Evolutionary conservation across 768 basidiomycete genomes (phyloP).

Genomic region (Myochromella boudieri): DNA sequence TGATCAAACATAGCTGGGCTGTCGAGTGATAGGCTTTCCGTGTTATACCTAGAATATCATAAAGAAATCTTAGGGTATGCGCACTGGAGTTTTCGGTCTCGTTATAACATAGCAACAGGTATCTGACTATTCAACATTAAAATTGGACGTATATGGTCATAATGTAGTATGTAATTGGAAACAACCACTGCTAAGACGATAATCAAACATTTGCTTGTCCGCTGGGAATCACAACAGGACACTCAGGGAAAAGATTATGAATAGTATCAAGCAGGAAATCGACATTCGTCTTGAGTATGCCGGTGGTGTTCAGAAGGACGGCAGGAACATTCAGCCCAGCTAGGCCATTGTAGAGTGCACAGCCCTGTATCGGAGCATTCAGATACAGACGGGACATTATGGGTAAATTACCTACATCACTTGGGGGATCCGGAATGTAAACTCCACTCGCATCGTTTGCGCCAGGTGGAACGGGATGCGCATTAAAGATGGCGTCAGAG

Average conservation of each 20-base stretch:
- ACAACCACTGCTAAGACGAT: too few species aligned
- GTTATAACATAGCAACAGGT: too few species aligned
- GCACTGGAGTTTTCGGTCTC: too few species aligned
- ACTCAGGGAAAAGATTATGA: slow-evolving; percentile 8
- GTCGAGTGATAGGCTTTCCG: too few species aligned
- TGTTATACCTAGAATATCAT: too few species aligned
- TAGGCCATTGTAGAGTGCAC: slow-evolving; percentile 8
- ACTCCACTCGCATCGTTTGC: slow-evolving; percentile 10
- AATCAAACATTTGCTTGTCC: slow-evolving; percentile 3
- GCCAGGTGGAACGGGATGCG: slow-evolving; percentile 11
- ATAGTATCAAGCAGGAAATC: slow-evolving; percentile 14
- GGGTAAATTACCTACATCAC: not conserved
- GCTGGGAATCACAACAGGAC: slow-evolving; percentile 7
- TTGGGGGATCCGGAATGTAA: slow-evolving; percentile 8
- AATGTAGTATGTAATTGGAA: too few species aligned
- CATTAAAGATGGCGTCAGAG: not conserved
- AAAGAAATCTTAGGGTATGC: too few species aligned
- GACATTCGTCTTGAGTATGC: slow-evolving; percentile 15
- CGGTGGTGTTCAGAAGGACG: slow-evolving; percentile 15
- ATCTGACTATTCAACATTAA: too few species aligned
- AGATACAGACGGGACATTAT: not conserved
- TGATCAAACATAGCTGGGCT: too few species aligned
- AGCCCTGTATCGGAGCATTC: not conserved
- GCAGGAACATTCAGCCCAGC: slow-evolving; percentile 11
- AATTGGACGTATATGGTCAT: too few species aligned